phyloP scores from a whole-genome alignment of 257 asterid species.

The Anisodus acutangulus region DNA sequence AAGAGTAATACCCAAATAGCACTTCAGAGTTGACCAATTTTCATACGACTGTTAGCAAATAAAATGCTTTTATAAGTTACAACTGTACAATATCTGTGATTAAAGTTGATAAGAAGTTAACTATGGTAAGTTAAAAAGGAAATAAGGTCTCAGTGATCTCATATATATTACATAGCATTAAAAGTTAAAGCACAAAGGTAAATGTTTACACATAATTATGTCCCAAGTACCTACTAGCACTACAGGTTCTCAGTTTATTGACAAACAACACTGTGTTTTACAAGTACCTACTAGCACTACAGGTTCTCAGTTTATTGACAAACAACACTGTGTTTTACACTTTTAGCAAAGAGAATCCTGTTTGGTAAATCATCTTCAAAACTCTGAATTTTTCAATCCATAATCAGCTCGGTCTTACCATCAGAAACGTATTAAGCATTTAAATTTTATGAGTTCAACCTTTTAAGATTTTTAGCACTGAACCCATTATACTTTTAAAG shows the following conservation, averaged over 20 bases:
- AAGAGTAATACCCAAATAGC: neutral
- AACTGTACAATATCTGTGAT: neutral
- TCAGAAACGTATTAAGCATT: neutral
- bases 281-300: neutral
- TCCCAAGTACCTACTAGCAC: neutral
- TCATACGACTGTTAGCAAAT: neutral
- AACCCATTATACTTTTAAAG: too few species aligned
- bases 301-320: neutral
- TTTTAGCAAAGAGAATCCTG: neutral
- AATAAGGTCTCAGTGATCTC: neutral
- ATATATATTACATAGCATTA: neutral
- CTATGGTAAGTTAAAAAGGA: neutral
- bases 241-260: neutral
- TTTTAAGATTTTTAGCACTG: too few species aligned
- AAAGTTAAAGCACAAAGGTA: neutral
- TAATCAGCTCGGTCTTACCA: neutral
- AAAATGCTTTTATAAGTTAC: neutral
- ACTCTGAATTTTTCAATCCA: slow-evolving; percentile 5
- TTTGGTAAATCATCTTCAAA: slow-evolving; percentile 9
- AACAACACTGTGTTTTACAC: neutral
- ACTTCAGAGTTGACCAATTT: neutral
- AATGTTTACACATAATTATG: neutral
- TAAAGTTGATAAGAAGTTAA: neutral
- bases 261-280: neutral
- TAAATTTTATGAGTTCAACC: too few species aligned